Evolutionary conservation across 371 early-diverging fungal genomes (phyloP).

Genomic region (Choanephora cucurbitarum): DNA sequence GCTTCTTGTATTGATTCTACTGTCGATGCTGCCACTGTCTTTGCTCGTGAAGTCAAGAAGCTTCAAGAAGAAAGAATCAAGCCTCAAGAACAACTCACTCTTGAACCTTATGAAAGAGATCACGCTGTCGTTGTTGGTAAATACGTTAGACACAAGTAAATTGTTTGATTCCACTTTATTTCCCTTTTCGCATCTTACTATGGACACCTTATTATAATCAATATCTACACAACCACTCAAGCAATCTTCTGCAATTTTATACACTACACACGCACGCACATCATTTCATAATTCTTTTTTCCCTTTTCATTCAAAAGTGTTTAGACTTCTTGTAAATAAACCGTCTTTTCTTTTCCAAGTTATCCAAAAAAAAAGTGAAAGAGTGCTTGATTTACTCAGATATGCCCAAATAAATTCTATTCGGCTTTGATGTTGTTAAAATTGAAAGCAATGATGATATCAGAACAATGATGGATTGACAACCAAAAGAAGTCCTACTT

Average conservation of each 20-base stretch:
- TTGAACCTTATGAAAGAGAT: conserved; percentile 99
- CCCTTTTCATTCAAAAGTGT: conserved; percentile 1
- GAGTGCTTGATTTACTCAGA: no score
- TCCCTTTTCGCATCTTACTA: neutral
- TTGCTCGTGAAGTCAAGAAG: conserved; percentile 99
- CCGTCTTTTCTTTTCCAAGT: neutral
- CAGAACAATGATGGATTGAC: no score
- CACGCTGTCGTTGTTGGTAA: conserved; percentile 99
- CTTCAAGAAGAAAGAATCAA: conserved; percentile 98
- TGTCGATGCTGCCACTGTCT: conserved; percentile 95
- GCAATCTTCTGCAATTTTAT: no score
- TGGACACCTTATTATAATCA: neutral
- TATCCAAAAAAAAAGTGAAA: no score
- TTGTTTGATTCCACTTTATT: neutral
- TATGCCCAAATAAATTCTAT: no score
- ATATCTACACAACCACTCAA: neutral
- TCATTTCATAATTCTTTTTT: conserved; percentile 1
- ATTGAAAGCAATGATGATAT: no score
- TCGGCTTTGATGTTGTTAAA: no score
- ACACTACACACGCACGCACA: neutral
- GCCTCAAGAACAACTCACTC: conserved; percentile 99
- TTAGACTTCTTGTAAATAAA: conserved; percentile 11
- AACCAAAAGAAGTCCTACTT: no score
- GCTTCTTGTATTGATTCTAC: conserved; percentile 99
- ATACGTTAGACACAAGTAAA: conserved; percentile 73